Conservation (phyloP, 345 rosid species). For the Kandelia obovata region DNA sequence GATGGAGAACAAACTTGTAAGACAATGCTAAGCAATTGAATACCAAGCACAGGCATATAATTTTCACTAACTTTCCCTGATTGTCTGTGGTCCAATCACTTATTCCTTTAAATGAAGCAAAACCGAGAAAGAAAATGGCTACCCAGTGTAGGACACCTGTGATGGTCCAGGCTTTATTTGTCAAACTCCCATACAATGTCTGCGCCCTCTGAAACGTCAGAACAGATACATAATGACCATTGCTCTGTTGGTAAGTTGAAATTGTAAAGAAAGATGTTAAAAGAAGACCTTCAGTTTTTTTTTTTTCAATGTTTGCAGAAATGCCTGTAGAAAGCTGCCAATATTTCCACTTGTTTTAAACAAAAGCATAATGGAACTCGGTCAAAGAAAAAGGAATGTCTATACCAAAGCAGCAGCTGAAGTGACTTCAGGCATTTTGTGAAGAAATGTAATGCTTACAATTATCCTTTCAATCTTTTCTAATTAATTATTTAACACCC, state of each 20-base stretch:
- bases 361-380: too few species aligned
- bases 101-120: too few species aligned
- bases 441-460: background rate
- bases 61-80: too few species aligned
- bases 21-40: too few species aligned
- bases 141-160: too few species aligned
- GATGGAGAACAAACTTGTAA: too few species aligned
- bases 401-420: background rate
- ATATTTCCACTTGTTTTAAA: background rate
- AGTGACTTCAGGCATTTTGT: background rate
- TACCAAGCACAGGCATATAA: too few species aligned
- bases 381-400: background rate
- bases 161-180: constrained; percentile 29
- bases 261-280: background rate
- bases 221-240: background rate
- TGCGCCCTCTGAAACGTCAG: constrained; percentile 49
- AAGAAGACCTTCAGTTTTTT: too few species aligned
- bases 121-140: too few species aligned
- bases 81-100: too few species aligned
- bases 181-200: constrained; percentile 59
- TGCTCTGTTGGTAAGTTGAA: background rate
- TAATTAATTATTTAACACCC: too few species aligned
- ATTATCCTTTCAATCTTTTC: background rate
- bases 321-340: background rate
- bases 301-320: background rate